Conservation (phyloP, 345 rosid species). For the Dimocarpus longan region DNA sequence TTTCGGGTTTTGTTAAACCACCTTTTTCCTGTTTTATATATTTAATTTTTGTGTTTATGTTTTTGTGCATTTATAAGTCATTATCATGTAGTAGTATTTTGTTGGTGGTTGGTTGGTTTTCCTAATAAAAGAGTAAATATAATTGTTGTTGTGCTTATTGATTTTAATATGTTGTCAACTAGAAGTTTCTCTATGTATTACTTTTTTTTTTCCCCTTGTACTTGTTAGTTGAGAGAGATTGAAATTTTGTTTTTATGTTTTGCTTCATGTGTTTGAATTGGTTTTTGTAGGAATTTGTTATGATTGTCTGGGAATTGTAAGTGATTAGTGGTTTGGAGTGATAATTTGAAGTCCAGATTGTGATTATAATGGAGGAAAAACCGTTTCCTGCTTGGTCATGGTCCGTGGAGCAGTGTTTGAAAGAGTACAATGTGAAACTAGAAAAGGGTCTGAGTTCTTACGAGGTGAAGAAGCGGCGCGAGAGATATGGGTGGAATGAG, state of each 20-base stretch:
- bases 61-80: not conserved
- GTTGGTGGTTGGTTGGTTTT: constrained; percentile 10
- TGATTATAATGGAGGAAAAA: constrained; percentile 57
- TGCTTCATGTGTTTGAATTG: constrained; percentile 8
- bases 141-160: not conserved
- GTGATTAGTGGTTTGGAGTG: constrained; percentile 15
- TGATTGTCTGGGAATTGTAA: constrained; percentile 9
- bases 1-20: not conserved
- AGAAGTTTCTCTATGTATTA: not conserved
- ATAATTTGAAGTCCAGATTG: constrained; percentile 24
- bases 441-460: constrained; percentile 64
- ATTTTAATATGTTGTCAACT: not conserved
- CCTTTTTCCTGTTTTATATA: not conserved
- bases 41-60: not conserved
- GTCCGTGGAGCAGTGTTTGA: constrained; percentile 79
- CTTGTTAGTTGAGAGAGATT: not conserved
- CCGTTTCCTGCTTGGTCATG: constrained; percentile 78
- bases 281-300: constrained; percentile 35
- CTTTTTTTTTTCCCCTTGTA: not conserved
- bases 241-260: not conserved
- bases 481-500: constrained; percentile 78
- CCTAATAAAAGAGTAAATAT: not conserved
- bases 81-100: not conserved
- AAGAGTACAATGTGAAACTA: constrained; percentile 60
- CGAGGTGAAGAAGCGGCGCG: constrained; percentile 69